Conservation (phyloP, 305 asterid genomes). For the Solanum hybrid region DNA sequence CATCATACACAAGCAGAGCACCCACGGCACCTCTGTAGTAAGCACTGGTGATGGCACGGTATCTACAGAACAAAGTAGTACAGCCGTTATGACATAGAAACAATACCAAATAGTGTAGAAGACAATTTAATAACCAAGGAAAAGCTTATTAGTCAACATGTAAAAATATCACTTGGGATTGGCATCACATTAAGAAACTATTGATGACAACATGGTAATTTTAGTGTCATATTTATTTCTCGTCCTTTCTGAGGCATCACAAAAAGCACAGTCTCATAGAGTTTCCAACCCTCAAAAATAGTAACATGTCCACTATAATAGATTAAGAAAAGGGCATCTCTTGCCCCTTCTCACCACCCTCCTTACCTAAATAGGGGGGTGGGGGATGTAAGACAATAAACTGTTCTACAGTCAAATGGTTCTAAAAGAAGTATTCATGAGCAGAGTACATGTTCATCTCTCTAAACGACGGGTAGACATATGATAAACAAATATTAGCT, state of each 20-base stretch:
- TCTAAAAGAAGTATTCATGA: not conserved
- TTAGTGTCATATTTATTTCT: not conserved
- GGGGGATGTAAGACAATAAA: not conserved
- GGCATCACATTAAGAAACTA: not conserved
- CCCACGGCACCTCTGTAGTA: constrained; percentile 87
- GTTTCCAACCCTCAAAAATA: not conserved
- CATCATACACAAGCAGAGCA: constrained; percentile 73
- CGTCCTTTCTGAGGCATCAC: not conserved
- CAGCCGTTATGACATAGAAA: not conserved
- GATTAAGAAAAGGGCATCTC: not conserved
- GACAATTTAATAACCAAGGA: not conserved
- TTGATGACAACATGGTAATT: not conserved
- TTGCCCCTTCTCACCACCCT: not conserved
- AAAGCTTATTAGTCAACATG: not conserved
- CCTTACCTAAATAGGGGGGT: not conserved
- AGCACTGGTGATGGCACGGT: constrained; percentile 82
- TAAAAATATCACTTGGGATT: not conserved
- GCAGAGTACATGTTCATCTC: not conserved
- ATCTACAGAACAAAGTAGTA: constrained; percentile 29
- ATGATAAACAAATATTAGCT: not conserved
- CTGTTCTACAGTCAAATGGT: not conserved
- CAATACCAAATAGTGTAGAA: not conserved
- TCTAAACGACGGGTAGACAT: not conserved
- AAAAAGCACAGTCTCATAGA: not conserved
- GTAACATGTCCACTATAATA: not conserved